These are phyloP conservation scores for Didymosphaeria variabile DNA, from an alignment of 2,329 filamentous ascomycete genomes.

Conservation along the genomic window DNA sequence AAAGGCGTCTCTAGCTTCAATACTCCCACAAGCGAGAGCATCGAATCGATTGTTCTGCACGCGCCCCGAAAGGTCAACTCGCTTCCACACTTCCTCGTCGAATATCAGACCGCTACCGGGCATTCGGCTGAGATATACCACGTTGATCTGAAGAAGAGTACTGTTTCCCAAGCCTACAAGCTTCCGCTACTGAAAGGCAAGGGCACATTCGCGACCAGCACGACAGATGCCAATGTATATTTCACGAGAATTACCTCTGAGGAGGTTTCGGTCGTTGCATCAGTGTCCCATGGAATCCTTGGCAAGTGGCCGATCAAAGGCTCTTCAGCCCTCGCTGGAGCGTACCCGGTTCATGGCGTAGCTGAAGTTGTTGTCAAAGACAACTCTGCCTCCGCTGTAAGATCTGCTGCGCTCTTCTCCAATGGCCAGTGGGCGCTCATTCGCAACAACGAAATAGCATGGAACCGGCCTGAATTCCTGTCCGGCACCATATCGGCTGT, in stretches of 20 bases:
- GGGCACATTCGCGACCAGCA: conserved; percentile 82
- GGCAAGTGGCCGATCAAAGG: conserved; percentile 73
- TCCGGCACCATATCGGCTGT: conserved; percentile 80
- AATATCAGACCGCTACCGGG: conserved; percentile 73
- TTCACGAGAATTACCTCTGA: conserved; percentile 83
- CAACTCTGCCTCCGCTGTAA: conserved; percentile 74
- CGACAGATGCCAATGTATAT: conserved; percentile 81
- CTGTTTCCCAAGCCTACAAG: conserved; percentile 79
- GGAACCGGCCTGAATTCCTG: conserved; percentile 84
- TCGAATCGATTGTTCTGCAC: conserved; percentile 70
- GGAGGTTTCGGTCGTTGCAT: conserved; percentile 78
- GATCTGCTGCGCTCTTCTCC: conserved; percentile 73
- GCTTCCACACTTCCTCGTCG: conserved; percentile 83
- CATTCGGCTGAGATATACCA: conserved; percentile 90
- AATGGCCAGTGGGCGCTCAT: conserved; percentile 82
- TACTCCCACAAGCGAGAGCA: conserved; percentile 50
- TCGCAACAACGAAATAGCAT: conserved; percentile 80
- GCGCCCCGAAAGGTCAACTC: conserved; percentile 77
- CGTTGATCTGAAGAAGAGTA: conserved; percentile 74
- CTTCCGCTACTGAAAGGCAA: conserved; percentile 74
- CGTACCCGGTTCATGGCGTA: conserved; percentile 69
- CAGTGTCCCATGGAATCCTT: conserved; percentile 77
- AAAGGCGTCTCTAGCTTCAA: conserved; percentile 56
- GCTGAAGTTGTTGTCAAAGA: conserved; percentile 84
- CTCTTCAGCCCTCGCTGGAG: conserved; percentile 39